phyloP scores from a whole-genome alignment of 768 basidiomycete species.

The Coprinopsis sp. region DNA sequence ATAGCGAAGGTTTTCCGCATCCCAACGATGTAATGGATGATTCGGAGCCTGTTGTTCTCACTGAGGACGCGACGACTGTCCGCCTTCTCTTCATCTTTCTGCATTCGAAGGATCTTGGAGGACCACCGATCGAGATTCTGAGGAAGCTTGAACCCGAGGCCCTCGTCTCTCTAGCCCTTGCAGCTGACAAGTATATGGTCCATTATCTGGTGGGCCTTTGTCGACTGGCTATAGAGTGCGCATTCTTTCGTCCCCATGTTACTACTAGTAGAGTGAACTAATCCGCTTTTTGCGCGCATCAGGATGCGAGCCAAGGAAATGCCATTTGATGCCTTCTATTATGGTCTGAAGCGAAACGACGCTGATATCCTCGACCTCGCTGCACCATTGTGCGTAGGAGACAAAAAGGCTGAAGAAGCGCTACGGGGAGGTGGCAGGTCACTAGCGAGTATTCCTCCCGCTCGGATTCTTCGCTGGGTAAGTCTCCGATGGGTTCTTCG shows the following conservation, averaged over 20 bases:
- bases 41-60: not conserved
- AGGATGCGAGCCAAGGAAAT: not conserved
- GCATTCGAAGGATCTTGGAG: not conserved
- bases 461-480: not conserved
- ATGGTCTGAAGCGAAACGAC: not conserved
- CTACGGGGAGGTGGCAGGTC: not conserved
- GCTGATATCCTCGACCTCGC: not conserved
- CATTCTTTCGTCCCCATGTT: not conserved
- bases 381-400: not conserved
- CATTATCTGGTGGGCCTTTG: not conserved
- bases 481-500: not conserved
- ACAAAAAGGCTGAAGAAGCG: not conserved
- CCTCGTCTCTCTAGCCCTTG: not conserved
- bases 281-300: not conserved
- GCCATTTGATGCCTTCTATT: not conserved
- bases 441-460: not conserved
- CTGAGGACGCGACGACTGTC: not conserved
- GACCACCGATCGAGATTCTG: not conserved
- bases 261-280: not conserved
- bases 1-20: not conserved
- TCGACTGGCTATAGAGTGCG: not conserved
- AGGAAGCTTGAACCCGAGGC: not conserved
- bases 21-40: not conserved
- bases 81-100: not conserved
- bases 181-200: constrained; percentile 1